Evolutionary conservation across 129 eudicot genomes (phyloP).

Genomic region (Silybum marianum): DNA sequence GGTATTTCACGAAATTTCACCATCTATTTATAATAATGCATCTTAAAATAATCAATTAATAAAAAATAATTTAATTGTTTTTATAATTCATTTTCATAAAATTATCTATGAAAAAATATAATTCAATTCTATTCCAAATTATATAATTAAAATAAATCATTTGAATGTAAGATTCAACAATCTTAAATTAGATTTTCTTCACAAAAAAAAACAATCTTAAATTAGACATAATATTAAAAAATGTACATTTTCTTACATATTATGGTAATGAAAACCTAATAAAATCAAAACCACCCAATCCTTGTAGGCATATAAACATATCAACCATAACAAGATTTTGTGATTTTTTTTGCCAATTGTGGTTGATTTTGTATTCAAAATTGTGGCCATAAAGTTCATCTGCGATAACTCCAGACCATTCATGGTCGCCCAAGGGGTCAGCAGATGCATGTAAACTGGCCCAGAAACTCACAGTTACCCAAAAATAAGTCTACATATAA

Average conservation of each 20-base stretch:
- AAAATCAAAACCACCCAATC: not conserved
- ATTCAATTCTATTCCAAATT: too few species aligned
- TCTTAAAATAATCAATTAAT: too few species aligned
- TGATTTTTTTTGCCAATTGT: not conserved
- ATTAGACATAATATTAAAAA: not conserved
- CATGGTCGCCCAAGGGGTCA: too few species aligned
- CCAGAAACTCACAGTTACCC: not conserved
- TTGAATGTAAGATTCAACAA: not conserved
- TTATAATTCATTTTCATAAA: too few species aligned
- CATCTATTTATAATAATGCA: too few species aligned
- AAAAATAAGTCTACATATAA: not conserved
- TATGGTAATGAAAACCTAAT: not conserved
- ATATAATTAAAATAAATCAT: too few species aligned
- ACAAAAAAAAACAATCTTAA: too few species aligned
- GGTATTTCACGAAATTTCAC: too few species aligned
- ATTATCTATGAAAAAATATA: too few species aligned
- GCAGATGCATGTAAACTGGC: not conserved
- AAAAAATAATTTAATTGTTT: too few species aligned
- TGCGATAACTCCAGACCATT: not conserved
- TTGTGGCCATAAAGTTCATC: not conserved
- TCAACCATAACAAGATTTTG: not conserved
- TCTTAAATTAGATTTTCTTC: too few species aligned
- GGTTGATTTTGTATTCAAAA: not conserved
- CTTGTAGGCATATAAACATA: not conserved
- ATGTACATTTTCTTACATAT: constrained; percentile 1